Percentiles rank a stretch among this genome's conserved stretches.
Evolutionary conservation across 176 grass and related monocot species (phyloP).

Genomic region (Miscanthus lutarioriparius): DNA sequence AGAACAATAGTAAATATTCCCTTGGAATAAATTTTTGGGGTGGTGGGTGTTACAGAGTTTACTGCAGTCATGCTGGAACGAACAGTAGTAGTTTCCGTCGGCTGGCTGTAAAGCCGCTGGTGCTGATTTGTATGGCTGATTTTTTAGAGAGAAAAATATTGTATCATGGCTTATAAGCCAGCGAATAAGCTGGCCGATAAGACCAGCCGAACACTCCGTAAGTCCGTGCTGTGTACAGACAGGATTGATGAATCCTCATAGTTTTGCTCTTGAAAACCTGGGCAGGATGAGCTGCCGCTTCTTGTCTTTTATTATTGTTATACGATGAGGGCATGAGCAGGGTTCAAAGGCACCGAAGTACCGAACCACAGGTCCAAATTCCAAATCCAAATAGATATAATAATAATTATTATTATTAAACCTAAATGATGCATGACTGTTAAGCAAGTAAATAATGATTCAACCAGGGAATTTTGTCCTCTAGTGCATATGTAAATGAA

Average conservation of each 20-base stretch:
- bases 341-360: not conserved
- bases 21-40: slow-evolving; percentile 36
- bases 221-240: not conserved
- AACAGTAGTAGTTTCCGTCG: slow-evolving; percentile 10
- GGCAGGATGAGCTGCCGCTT: not conserved
- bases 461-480: not conserved
- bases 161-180: too few species aligned
- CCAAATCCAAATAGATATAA: not conserved
- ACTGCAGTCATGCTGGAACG: not conserved
- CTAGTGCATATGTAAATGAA: too few species aligned
- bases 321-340: not conserved
- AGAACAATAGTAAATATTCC: not conserved
- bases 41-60: slow-evolving; percentile 18
- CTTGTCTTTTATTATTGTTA: not conserved
- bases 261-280: not conserved
- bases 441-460: slow-evolving; percentile 1
- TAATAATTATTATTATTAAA: not conserved
- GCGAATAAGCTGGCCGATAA: too few species aligned
- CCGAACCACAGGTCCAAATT: not conserved
- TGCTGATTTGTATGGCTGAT: too few species aligned
- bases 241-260: not conserved
- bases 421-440: not conserved
- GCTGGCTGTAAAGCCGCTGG: too few species aligned
- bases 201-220: too few species aligned
- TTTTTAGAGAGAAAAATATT: too few species aligned